Evolutionary conservation across 257 asterid species (phyloP).

Genomic region (Lavandula angustifolia): DNA sequence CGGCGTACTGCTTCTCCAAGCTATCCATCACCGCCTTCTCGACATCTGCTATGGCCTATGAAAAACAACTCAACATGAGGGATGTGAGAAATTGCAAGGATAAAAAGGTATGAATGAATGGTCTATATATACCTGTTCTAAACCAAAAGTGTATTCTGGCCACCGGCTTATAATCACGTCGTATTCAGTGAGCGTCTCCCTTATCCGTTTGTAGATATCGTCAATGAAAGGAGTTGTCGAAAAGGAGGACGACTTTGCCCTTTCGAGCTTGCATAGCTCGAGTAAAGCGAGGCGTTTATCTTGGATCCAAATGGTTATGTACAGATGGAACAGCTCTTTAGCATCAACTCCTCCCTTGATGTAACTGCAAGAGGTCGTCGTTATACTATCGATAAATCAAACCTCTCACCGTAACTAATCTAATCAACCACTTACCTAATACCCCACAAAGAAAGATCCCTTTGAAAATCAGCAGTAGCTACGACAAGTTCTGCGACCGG

Average conservation of each 20-base stretch:
- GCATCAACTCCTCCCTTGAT: slow-evolving; percentile 94
- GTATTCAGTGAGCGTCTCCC: slow-evolving; percentile 74
- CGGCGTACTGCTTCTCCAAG: slow-evolving; percentile 86
- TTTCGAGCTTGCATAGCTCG: slow-evolving; percentile 75
- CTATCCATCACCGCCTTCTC: slow-evolving; percentile 85
- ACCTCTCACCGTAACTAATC: slow-evolving; percentile 7
- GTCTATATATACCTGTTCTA: slow-evolving; percentile 64
- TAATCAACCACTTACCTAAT: slow-evolving; percentile 52
- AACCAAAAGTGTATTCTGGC: slow-evolving; percentile 80
- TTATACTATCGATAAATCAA: slow-evolving; percentile 14
- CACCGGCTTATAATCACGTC: slow-evolving; percentile 84
- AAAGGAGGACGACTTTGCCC: slow-evolving; percentile 63
- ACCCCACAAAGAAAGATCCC: slow-evolving; percentile 79
- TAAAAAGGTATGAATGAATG: background rate
- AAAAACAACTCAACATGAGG: background rate
- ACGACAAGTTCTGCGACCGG: slow-evolving; percentile 78
- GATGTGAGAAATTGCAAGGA: background rate
- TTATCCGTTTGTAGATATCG: slow-evolving; percentile 66
- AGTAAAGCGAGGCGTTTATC: slow-evolving; percentile 80
- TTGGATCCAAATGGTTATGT: slow-evolving; percentile 83
- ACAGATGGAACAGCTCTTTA: slow-evolving; percentile 77
- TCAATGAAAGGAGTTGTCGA: slow-evolving; percentile 79
- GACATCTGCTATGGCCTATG: slow-evolving; percentile 83
- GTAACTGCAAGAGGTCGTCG: slow-evolving; percentile 47
- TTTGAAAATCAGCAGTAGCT: slow-evolving; percentile 87